Base-by-base conservation (phyloP, 2,329 filamentous ascomycete genomes). In the Venturiaceae sp. region DNA sequence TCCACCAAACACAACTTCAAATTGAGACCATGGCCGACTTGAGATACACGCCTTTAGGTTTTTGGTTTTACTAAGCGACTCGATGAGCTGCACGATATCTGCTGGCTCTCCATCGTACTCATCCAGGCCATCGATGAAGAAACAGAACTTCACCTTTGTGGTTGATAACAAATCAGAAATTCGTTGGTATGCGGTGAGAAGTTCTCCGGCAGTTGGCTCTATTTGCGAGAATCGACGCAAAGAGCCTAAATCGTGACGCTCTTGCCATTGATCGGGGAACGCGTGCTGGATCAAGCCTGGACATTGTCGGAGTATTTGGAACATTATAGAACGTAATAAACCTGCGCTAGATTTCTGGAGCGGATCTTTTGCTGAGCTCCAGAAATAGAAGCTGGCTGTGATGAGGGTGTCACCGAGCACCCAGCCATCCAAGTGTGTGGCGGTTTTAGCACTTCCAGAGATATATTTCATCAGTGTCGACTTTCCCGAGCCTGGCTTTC, bases 401-500 rank as follows among this genome's bases (percentile, higher is more conserved):
- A 50, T 23, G 9, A 50, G 21, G 11, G 16, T 50, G 21, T 50
- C 44, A 26, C 23, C 23, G 9, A 9, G 9, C 23, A 19, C 44
- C 44, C 44, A 50, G 21, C 11, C 16, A 16, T 50, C 21, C 23
- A 50, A 50, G 11, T 16, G 9, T 16, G 9, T 19, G 14, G 11
- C 11, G 9, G 44, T 50, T 50, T 50, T 50, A 9, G 44, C 9
- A 50, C 23, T 50, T 16, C 21, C 44, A 11, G 21, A 9, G 44
- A 50, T 23, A 19, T 53, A 60, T 44, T 64, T 64, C 63, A 64
- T 61, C 7, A 62, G 28, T 9, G 62, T 64, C 3, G 59, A 62
- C 30, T 62, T 64, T 14, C 62, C 61, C 3, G 56, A 61, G 14
- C 60, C 60, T 14, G 60, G 41, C 46, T 61, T 61, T 14, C 52